Evolutionary conservation across 176 grass and related monocot genomes (phyloP), one percentile per base, ranked within the genome.

Genomic region (Neostapfia colusana): DNA sequence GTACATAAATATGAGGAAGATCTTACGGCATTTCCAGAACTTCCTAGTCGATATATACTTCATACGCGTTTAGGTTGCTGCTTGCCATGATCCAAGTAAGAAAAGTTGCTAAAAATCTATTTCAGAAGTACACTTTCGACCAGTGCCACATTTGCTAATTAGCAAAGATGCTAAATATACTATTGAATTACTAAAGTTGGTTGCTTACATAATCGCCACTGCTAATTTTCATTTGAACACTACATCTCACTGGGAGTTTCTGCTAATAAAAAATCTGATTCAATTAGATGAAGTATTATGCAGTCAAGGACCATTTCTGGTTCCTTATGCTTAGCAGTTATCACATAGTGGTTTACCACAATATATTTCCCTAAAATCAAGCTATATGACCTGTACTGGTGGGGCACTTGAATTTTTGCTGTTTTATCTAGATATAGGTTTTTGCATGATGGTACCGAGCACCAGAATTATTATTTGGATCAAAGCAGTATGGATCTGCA

Each of bases 361-460:
- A 42, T 68, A 3, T 14, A 13, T 31, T 76, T 46, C 45, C 24
- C 26, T 60, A 60, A 16, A 58, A 18, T 54, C 53, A 24, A 83
- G 27, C 60, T 67, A 67, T 48, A 58, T 67, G 35, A 35, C 31
- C 50, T 78, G 65, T 61, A 35, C 53, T 10, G 7, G 15, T 13
- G 25, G 17, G 50, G 5, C 13, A 72, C 7, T 53, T 83, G 13
- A 54, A 21, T 42, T 64, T 73, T 74, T 65, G 74, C 38, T 74
- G 2, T 24, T 68, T 41, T 2, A 4, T 40, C 8, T 17, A 55
- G 25, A 83, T 72, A 23, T 90, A 98, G 95, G 95, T 98, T 56
- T 98, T 98, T 86, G 91, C 91, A 61, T 84, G 95, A 73, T 98
- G 95, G 95, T 98, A 98, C 59, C 86, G 95, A 73, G 95, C 95